Conservation (phyloP, 2,329 filamentous ascomycete genomes). For the Calonectria pseudoturangicola region DNA sequence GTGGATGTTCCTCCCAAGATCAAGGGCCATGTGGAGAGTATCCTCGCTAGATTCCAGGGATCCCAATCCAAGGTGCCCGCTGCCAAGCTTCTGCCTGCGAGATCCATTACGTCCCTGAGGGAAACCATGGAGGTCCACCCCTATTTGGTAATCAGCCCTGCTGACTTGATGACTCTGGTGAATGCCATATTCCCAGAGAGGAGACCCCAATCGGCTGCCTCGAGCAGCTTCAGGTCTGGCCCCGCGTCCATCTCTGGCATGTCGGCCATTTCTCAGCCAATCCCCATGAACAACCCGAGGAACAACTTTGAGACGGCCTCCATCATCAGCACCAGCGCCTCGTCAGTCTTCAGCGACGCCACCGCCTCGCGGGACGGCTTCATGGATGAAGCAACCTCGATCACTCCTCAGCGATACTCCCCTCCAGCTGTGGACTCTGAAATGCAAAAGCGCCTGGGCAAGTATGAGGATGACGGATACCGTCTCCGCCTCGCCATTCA, state of each 20-base stretch:
- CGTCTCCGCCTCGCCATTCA: slow-evolving; percentile 80
- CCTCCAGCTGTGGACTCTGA: slow-evolving; percentile 69
- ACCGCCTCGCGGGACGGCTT: slow-evolving; percentile 77
- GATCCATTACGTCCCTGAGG: slow-evolving; percentile 82
- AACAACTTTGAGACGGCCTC: slow-evolving; percentile 80
- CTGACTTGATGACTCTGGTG: slow-evolving; percentile 86
- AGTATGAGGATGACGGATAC: slow-evolving; percentile 79
- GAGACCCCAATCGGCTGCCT: slow-evolving; percentile 78
- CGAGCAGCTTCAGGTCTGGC: slow-evolving; percentile 77
- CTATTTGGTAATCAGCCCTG: slow-evolving; percentile 86
- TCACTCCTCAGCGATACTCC: slow-evolving; percentile 73
- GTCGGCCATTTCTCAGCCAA: slow-evolving; percentile 80
- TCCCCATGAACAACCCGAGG: slow-evolving; percentile 75
- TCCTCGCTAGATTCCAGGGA: slow-evolving; percentile 78
- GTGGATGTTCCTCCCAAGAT: slow-evolving; percentile 75
- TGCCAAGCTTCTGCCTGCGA: slow-evolving; percentile 80
- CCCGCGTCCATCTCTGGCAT: slow-evolving; percentile 81
- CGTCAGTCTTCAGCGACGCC: slow-evolving; percentile 83
- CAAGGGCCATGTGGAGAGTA: slow-evolving; percentile 81
- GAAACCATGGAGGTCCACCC: slow-evolving; percentile 87
- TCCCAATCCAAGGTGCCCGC: slow-evolving; percentile 68
- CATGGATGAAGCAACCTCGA: slow-evolving; percentile 72
- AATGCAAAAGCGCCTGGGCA: slow-evolving; percentile 66
- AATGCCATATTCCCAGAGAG: slow-evolving; percentile 89
- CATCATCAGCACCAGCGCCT: slow-evolving; percentile 82